Evolutionary conservation across 371 early-diverging fungal species (phyloP), one percentile per base, ranked within the genome.

Genomic region (Homolaphlyctis polyrhiza): DNA sequence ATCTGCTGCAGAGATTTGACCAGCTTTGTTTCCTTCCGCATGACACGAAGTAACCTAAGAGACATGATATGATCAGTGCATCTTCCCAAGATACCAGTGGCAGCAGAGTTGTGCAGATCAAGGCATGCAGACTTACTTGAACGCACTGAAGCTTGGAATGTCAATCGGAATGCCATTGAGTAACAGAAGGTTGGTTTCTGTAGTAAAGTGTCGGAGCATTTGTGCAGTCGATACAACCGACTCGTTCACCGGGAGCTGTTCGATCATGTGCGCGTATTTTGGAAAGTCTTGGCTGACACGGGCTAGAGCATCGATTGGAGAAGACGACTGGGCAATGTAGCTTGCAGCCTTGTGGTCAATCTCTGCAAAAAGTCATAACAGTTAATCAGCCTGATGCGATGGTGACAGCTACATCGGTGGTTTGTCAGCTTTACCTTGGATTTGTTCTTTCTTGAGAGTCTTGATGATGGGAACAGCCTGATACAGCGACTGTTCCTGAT

Each of bases 281-380:
- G 94, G 96, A 65, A 93, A 88, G 68, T 94, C 87, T 65, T 91
- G 92, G 0, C 86, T 67, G 4, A 93, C 63, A 60, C 82, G 83
- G 23, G 73, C 74, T 43, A 94, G 75, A 0, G 87, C 75, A 4
- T 71, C 66, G 4, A 94, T 66, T 11, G 91, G 89, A 30, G 86
- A 66, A 2, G 75, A 60, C 1, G 86, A 76, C 36, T 77, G 63
- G 16, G 86, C 63, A 39, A 94, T 73, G 65, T 85, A 85, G 58
- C 88, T 87, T 13, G 90, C 74, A 0, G 91, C 82, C 62, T 88
- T 83, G 21, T 88, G 47, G 1, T 85, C 88, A 58, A 92, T 64
- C n/a, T 73, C 85, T 75, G 64, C 30, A 27, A 55, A 51, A 18
- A 13, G n/a, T n/a, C n/a, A n/a, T n/a, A n/a, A n/a, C n/a, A n/a